Conservation (phyloP, 345 rosid genomes). For the Abelmoschus esculentus region DNA sequence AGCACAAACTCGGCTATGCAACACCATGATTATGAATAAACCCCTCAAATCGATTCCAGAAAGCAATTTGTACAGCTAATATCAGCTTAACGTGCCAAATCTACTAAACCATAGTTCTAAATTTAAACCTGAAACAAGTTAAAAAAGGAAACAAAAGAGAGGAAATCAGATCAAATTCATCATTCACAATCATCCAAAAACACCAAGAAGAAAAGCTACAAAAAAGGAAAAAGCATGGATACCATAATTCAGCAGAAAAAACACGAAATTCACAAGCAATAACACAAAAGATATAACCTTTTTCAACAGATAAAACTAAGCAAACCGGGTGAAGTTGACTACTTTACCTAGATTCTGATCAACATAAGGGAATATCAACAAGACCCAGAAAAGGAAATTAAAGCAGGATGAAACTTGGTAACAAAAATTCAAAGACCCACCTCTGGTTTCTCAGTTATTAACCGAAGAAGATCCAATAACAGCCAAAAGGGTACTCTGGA, state of each 20-base stretch:
- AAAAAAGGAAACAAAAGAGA: not conserved
- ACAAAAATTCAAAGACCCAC: constrained; percentile 16
- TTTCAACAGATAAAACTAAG: not conserved
- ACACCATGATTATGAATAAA: constrained; percentile 20
- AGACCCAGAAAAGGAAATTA: not conserved
- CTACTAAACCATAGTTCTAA: constrained; percentile 11
- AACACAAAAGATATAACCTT: not conserved
- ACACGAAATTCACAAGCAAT: constrained; percentile 8
- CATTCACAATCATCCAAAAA: not conserved
- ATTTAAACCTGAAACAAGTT: constrained; percentile 25
- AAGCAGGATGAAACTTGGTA: not conserved
- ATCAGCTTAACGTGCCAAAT: constrained; percentile 4
- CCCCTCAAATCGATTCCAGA: constrained; percentile 12
- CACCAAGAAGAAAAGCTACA: not conserved
- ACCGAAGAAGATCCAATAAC: constrained; percentile 18
- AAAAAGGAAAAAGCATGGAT: not conserved
- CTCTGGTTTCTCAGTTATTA: constrained; percentile 13
- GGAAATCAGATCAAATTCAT: constrained; percentile 13
- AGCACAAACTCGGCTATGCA: constrained; percentile 18
- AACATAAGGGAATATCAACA: not conserved
- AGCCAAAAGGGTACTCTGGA: not conserved
- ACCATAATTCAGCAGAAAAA: constrained; percentile 11
- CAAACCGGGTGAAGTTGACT: not conserved
- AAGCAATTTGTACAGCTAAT: constrained; percentile 12
- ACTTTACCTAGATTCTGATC: constrained; percentile 8